Evolutionary conservation across 306 rosid genomes (phyloP).

Genomic region (Corylus heterophylla): DNA sequence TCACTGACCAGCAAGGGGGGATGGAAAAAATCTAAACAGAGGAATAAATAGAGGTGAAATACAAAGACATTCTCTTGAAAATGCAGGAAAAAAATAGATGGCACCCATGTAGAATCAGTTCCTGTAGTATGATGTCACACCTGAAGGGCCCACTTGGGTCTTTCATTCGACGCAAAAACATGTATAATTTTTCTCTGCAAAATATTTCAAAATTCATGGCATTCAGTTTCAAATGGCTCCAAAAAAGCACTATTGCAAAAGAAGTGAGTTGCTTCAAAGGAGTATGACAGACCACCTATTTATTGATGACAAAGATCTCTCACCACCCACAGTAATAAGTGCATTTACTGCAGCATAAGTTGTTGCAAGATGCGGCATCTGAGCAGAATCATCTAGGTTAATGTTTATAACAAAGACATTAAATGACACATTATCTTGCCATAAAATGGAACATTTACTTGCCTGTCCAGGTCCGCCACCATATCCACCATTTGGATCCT

Average conservation of each 20-base stretch:
- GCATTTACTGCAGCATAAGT: constrained; percentile 93
- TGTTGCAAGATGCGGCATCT: constrained; percentile 98
- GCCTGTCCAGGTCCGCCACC: constrained; percentile 99
- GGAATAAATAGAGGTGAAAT: background rate
- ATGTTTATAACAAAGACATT: background rate
- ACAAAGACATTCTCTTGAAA: background rate
- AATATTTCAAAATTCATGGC: constrained; percentile 24
- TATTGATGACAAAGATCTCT: constrained; percentile 72
- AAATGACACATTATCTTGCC: background rate
- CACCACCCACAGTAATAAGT: constrained; percentile 76
- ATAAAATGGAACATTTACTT: constrained; percentile 35
- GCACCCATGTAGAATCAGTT: constrained; percentile 7
- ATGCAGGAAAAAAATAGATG: constrained; percentile 2
- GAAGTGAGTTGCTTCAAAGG: constrained; percentile 18
- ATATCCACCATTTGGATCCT: constrained; percentile 89
- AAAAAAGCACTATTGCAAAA: constrained; percentile 18
- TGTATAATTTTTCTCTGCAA: constrained; percentile 61
- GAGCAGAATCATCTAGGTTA: constrained; percentile 33
- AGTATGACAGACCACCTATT: constrained; percentile 76
- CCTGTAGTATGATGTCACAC: constrained; percentile 40
- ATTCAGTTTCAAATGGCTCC: constrained; percentile 27
- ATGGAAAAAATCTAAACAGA: background rate
- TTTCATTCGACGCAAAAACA: constrained; percentile 73
- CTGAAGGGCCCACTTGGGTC: constrained; percentile 85
- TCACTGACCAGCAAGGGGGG: background rate